Conservation (phyloP, 2,329 filamentous ascomycete genomes). For the Fonsecaea monophora region DNA sequence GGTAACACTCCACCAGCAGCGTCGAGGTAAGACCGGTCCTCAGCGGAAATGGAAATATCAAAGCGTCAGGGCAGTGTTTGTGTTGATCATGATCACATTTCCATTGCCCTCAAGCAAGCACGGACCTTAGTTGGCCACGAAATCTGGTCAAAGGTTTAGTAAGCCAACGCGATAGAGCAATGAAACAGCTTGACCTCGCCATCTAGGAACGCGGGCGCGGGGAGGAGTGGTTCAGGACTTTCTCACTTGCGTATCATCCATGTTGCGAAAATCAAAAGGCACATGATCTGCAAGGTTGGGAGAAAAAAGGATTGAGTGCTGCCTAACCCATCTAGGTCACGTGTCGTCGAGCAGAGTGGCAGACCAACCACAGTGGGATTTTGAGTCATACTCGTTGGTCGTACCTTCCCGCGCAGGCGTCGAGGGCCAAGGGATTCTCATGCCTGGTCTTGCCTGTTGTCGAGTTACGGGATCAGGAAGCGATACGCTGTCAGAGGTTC, state of each 20-base stretch:
- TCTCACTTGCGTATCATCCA: background rate
- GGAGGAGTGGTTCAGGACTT: background rate
- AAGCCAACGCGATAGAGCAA: background rate
- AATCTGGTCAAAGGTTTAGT: background rate
- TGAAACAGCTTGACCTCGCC: background rate
- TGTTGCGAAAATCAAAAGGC: background rate
- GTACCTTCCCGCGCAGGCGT: too few relatives aligned
- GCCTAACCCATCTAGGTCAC: background rate
- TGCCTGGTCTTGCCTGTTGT: background rate
- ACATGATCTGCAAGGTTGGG: constrained; percentile 2
- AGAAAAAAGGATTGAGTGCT: background rate
- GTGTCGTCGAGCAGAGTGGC: background rate
- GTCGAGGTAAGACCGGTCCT: background rate
- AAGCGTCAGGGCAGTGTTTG: background rate
- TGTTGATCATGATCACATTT: background rate
- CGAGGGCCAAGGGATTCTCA: background rate
- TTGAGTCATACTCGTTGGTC: background rate
- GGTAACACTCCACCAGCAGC: constrained; percentile 1
- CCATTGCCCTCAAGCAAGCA: background rate
- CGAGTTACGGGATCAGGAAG: background rate
- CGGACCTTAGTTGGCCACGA: background rate
- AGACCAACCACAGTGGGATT: background rate
- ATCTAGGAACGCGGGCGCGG: background rate
- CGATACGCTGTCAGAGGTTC: background rate
- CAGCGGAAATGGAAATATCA: background rate